Evolutionary conservation across 805 yeast genomes (phyloP).

Genomic region (Wickerhamomyces strasburgensis): DNA sequence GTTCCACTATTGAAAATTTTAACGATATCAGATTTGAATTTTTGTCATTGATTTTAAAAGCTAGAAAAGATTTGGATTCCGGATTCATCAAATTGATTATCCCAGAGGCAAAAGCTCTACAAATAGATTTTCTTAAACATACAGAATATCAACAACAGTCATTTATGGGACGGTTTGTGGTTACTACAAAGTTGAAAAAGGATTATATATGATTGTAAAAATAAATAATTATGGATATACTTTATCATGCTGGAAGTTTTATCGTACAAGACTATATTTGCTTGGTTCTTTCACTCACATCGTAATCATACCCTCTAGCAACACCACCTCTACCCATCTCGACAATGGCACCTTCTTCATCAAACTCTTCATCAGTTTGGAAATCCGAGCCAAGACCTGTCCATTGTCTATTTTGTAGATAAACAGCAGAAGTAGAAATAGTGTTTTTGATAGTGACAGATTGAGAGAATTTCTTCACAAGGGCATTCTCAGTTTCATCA

Average conservation of each 20-base stretch:
- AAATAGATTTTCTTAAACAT: slow-evolving; percentile 8
- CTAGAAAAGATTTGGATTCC: slow-evolving; percentile 33
- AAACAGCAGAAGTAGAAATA: slow-evolving; percentile 82
- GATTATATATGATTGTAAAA: slow-evolving; percentile 6
- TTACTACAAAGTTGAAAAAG: slow-evolving; percentile 12
- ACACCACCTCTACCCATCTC: slow-evolving; percentile 85
- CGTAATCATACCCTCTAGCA: slow-evolving; percentile 76
- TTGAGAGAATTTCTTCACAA: slow-evolving; percentile 51
- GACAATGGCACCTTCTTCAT: slow-evolving; percentile 63
- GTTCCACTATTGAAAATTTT: slow-evolving; percentile 57
- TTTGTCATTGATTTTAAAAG: slow-evolving; percentile 55
- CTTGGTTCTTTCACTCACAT: slow-evolving; percentile 16
- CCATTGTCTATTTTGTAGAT: slow-evolving; percentile 74
- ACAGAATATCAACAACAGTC: slow-evolving; percentile 8
- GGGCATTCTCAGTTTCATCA: slow-evolving; percentile 13
- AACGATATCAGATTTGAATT: slow-evolving; percentile 76
- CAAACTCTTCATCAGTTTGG: slow-evolving; percentile 32
- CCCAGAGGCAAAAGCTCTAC: slow-evolving; percentile 10
- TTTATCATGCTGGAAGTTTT: too few species aligned
- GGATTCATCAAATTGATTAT: slow-evolving; percentile 11
- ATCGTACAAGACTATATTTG: neutral
- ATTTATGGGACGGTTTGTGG: slow-evolving; percentile 15
- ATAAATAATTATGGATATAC: too few species aligned
- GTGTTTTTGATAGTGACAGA: slow-evolving; percentile 67
- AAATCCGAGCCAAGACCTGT: slow-evolving; percentile 89